Evolutionary conservation across 257 asterid genomes (phyloP), one percentile per base, ranked within the genome.

Genomic region (Solanum pinnatisectum): DNA sequence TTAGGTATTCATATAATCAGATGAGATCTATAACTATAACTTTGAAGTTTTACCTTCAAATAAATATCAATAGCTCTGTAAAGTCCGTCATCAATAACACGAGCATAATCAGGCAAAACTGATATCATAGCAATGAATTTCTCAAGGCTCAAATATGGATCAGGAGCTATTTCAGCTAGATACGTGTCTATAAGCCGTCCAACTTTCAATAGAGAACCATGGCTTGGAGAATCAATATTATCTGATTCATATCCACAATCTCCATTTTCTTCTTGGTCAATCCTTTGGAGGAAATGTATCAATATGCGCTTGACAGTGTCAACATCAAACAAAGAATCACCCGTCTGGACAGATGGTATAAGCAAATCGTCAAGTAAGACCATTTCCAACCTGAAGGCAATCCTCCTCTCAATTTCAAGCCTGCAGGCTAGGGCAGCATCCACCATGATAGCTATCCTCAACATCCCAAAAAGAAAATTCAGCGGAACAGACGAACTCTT

Each of bases 151-250:
- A 93, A 87, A 84, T 93, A 91, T 22, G 95, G 94, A 91, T 95
- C 98, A 35, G 94, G 94, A 27, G 96, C 95, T 52, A 95, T 91
- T 87, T 95, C 98, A 37, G 96, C 94, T 27, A 95, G 89, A 88
- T 91, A 95, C 10, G 91, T 90, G 89, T 95, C 98, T 8, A 94
- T 81, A 14, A 94, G 96, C 85, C 92, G 88, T 56, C 94, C 95
- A 56, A 95, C 98, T 89, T 93, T 93, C 87, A 94, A 87, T 85
- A 95, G 72, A 9, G 93, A 89, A 27, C 93, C 93, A 35, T 94
- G 95, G 81, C 91, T 90, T 6, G 95, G n/a, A 32, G 96, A 93
- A 70, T 89, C 95, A 44, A 92, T 42, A 65, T 90, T 92, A 60
- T 93, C 95, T 22, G 92, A 93, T 85, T 92, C 96, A 74, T 92